Evolutionary conservation across 768 basidiomycete genomes (phyloP).

Genomic region (Filobasidium floriforme): DNA sequence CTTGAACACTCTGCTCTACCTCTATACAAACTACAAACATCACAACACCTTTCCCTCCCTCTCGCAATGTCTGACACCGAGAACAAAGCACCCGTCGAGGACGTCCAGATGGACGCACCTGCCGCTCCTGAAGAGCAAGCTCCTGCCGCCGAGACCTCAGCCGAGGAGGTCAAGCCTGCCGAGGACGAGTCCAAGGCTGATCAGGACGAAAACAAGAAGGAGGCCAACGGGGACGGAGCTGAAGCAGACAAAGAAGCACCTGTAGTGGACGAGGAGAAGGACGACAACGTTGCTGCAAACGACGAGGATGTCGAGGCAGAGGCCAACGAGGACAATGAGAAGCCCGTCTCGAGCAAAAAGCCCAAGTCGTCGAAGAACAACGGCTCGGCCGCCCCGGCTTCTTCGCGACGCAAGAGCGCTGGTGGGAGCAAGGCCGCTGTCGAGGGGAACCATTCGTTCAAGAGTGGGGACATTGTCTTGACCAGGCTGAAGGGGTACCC

Average conservation of each 20-base stretch:
- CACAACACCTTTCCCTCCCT: background rate
- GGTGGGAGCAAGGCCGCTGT: background rate
- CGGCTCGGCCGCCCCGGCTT: background rate
- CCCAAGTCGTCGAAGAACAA: constrained; percentile 13
- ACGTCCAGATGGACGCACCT: constrained; percentile 14
- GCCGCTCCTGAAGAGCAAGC: constrained; percentile 18
- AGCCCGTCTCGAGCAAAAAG: background rate
- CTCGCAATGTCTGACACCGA: constrained; percentile 18
- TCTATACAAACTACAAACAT: background rate
- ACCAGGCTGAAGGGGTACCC: constrained; percentile 91
- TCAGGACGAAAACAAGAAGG: constrained; percentile 19
- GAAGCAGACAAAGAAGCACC: background rate
- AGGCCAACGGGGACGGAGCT: constrained; percentile 1
- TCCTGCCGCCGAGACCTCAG: constrained; percentile 20
- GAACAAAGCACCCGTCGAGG: constrained; percentile 14
- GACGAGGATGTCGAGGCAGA: constrained; percentile 15
- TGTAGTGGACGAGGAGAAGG: background rate
- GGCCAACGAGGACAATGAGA: background rate
- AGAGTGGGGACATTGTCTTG: constrained; percentile 74
- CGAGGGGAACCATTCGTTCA: constrained; percentile 47
- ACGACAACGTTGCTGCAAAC: constrained; percentile 18
- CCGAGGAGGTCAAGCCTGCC: background rate
- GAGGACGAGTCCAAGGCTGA: constrained; percentile 14
- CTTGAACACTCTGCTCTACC: background rate
- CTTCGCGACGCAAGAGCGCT: background rate